Evolutionary conservation across 768 basidiomycete genomes (phyloP).

Genomic region (Mycena chlorophos): DNA sequence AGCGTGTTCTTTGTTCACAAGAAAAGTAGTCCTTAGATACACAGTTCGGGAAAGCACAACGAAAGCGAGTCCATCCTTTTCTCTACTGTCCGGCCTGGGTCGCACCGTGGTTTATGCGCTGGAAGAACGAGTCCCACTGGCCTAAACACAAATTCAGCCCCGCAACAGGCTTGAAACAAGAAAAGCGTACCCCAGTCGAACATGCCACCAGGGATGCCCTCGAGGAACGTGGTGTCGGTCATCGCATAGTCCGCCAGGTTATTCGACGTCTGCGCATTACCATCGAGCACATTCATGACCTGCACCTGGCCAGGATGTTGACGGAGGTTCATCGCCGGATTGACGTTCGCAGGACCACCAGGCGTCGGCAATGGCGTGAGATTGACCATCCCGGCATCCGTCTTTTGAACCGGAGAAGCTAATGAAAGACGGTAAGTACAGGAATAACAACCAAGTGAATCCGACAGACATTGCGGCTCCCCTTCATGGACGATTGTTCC

Average conservation of each 20-base stretch:
- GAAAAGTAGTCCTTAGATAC: not conserved
- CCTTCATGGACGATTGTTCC: constrained; percentile 53
- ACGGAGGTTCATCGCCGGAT: constrained; percentile 67
- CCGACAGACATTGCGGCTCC: constrained; percentile 41
- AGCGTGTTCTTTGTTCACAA: not conserved
- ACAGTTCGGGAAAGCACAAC: not conserved
- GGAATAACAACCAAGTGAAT: not conserved
- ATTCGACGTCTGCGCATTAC: constrained; percentile 51
- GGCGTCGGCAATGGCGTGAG: constrained; percentile 47
- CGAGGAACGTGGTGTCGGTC: constrained; percentile 68
- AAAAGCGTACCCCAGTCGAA: constrained; percentile 76
- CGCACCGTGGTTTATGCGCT: constrained; percentile 45
- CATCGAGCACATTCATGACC: constrained; percentile 75
- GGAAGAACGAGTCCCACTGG: constrained; percentile 83
- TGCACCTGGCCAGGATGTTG: constrained; percentile 57
- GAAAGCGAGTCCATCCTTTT: not conserved
- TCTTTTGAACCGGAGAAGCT: not conserved
- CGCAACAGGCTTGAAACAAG: constrained; percentile 2
- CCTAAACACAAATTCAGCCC: constrained; percentile 40
- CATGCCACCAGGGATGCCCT: constrained; percentile 81
- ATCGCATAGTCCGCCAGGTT: constrained; percentile 64
- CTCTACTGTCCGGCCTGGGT: not conserved
- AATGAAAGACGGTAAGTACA: not conserved
- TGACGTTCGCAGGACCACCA: constrained; percentile 57
- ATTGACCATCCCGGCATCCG: constrained; percentile 51